Conservation (phyloP, 805 yeast genomes). For the Yamadazyma endophytica region DNA sequence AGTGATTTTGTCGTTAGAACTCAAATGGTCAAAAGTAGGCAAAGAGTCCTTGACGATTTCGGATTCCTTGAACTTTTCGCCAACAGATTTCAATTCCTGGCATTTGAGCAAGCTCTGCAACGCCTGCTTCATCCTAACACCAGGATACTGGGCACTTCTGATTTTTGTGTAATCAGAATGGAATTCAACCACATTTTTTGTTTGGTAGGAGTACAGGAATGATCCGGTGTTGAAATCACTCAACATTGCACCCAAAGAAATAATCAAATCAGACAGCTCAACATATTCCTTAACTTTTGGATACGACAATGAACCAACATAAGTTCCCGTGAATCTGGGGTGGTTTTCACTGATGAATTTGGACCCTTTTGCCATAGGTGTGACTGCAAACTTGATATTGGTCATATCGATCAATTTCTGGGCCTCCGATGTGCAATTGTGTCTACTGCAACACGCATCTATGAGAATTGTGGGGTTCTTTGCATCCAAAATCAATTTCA, state of each 20-base stretch:
- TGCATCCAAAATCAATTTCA: constrained; percentile 52
- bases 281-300: constrained; percentile 13
- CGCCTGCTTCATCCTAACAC: constrained; percentile 62
- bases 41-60: constrained; percentile 13
- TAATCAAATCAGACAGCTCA: constrained; percentile 52
- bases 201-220: constrained; percentile 69
- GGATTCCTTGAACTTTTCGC: constrained; percentile 11
- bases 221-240: constrained; percentile 92
- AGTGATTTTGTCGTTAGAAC: constrained; percentile 12
- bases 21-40: constrained; percentile 4
- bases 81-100: constrained; percentile 4
- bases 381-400: constrained; percentile 76
- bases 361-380: constrained; percentile 88
- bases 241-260: constrained; percentile 77
- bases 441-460: constrained; percentile 86
- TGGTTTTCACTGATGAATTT: constrained; percentile 58
- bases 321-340: constrained; percentile 78
- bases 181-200: constrained; percentile 73
- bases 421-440: constrained; percentile 63
- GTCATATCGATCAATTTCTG: constrained; percentile 58
- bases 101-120: constrained; percentile 19
- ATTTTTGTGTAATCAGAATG: constrained; percentile 74
- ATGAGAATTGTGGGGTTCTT: constrained; percentile 71
- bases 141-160: constrained; percentile 65
- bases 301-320: constrained; percentile 72